Conservation (phyloP, 306 rosid genomes). For the Abrus pulchellus region DNA sequence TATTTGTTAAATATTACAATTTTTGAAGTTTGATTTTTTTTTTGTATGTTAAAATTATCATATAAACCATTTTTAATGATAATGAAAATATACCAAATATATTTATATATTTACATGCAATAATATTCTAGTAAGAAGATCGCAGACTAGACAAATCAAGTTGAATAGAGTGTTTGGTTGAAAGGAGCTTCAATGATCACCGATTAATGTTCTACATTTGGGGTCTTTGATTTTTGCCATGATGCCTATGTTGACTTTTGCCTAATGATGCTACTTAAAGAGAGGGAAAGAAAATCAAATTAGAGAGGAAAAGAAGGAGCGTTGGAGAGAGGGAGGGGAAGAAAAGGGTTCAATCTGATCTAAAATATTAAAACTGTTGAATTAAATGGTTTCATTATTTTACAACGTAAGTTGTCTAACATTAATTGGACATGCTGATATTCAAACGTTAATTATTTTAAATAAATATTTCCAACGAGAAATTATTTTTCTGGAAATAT, state of each 20-base stretch:
- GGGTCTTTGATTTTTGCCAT: conserved; percentile 7
- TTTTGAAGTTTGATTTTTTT: conserved; percentile 2
- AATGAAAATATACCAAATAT: neutral
- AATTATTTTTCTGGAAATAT: neutral
- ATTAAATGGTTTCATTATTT: neutral
- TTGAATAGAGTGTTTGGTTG: conserved; percentile 24
- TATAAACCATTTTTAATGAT: neutral
- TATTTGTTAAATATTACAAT: neutral
- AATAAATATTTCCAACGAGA: too few relatives aligned
- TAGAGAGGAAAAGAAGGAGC: conserved; percentile 8
- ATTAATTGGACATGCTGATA: neutral
- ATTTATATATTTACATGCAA: neutral
- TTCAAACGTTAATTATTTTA: neutral
- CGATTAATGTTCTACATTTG: neutral
- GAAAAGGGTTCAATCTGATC: conserved; percentile 14
- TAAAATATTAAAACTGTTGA: neutral
- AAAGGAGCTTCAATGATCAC: conserved; percentile 26
- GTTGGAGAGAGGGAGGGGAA: neutral
- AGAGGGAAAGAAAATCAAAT: conserved; percentile 19
- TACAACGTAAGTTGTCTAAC: neutral
- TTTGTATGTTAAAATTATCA: conserved; percentile 5
- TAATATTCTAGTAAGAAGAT: neutral
- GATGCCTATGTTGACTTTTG: conserved; percentile 25
- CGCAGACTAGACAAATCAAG: conserved; percentile 33
- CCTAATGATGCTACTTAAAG: conserved; percentile 15